Percentiles rank a stretch among this genome's conserved stretches.
phyloP scores from a whole-genome alignment of 2,329 filamentous ascomycete genomes.

The Cladophialophora bantiana region DNA sequence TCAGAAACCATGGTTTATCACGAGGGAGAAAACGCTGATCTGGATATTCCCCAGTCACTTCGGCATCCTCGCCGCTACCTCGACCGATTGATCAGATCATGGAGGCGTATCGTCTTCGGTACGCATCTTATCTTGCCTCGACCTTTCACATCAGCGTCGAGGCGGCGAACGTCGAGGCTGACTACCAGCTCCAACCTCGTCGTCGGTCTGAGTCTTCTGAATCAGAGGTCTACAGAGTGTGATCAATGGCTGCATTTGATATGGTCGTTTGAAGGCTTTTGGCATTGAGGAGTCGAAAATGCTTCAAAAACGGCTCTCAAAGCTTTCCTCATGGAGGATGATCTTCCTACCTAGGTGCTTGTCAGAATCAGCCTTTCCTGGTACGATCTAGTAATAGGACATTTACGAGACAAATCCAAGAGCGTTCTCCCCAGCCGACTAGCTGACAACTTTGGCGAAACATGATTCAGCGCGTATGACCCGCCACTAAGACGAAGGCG shows the following conservation, averaged over 20 bases:
- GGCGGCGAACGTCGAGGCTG: constrained; percentile 21
- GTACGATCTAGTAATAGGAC: neutral
- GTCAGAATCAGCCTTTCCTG: neutral
- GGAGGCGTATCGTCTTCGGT: constrained; percentile 25
- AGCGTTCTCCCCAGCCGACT: neutral
- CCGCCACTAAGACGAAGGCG: neutral
- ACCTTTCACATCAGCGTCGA: constrained; percentile 28
- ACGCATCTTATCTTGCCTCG: constrained; percentile 29
- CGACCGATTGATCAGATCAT: constrained; percentile 15
- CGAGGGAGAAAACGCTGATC: neutral
- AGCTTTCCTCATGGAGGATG: neutral
- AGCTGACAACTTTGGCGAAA: neutral
- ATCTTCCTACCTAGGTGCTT: neutral
- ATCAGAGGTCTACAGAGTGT: constrained; percentile 15
- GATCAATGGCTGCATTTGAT: neutral
- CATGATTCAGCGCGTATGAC: neutral
- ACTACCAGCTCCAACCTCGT: constrained; percentile 18
- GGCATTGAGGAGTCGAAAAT: neutral
- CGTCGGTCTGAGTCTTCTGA: constrained; percentile 15
- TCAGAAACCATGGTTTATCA: neutral
- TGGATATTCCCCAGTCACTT: constrained; percentile 6
- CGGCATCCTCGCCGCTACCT: neutral
- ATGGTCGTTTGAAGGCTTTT: neutral
- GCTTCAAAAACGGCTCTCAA: neutral
- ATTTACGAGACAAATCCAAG: neutral